Conservation (phyloP, 108 stramenopile genomes). For the Nitzschia palea region DNA sequence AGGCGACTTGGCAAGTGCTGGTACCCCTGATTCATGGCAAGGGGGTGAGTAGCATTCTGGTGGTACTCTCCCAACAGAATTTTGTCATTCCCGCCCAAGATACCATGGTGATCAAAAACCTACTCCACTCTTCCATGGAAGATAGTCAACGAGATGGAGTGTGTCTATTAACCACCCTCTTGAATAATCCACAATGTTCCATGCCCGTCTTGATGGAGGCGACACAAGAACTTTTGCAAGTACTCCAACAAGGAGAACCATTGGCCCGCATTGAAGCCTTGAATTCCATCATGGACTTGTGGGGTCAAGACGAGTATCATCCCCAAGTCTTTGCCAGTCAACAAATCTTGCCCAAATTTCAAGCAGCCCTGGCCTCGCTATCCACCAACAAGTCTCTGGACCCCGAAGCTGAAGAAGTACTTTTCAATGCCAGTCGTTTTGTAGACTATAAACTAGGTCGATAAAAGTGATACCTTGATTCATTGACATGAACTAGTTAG, state of each 20-base stretch:
- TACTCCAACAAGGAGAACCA: background rate
- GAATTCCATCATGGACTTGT: constrained; percentile 68
- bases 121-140: constrained; percentile 3
- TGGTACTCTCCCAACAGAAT: background rate
- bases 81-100: background rate
- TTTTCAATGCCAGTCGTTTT: constrained; percentile 26
- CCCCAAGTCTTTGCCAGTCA: constrained; percentile 44
- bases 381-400: constrained; percentile 15
- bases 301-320: constrained; percentile 62
- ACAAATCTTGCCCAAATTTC: constrained; percentile 31
- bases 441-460: constrained; percentile 32
- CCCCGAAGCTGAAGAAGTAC: constrained; percentile 20
- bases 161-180: background rate
- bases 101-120: constrained; percentile 1
- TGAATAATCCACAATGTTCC: background rate
- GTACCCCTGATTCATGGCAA: background rate
- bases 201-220: background rate
- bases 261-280: constrained; percentile 38
- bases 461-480: too few species aligned
- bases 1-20: constrained; percentile 6
- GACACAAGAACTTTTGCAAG: background rate
- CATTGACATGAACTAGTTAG: too few species aligned
- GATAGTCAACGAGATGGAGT: constrained; percentile 15
- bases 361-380: background rate
- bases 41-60: constrained; percentile 7